phyloP scores from a whole-genome alignment of 1,284 basidiomycete species.

The Porogramme epimiltina region DNA sequence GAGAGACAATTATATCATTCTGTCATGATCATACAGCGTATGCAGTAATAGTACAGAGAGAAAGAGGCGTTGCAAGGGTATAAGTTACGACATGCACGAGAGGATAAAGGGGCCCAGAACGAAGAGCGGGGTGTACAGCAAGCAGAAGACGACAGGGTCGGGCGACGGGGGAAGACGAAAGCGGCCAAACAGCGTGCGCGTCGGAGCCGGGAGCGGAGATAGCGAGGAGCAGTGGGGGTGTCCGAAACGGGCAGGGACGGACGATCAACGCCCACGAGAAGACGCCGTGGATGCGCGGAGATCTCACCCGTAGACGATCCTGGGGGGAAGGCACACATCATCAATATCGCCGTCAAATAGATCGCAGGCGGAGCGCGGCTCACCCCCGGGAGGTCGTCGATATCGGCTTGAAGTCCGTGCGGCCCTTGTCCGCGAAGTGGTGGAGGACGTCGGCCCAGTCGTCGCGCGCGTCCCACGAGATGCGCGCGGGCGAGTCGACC shows the following conservation, averaged over 20 bases:
- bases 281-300: neutral
- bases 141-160: no score
- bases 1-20: no score
- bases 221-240: neutral
- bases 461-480: constrained; percentile 70
- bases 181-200: no score
- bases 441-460: constrained; percentile 70
- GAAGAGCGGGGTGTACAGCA: no score
- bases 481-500: constrained; percentile 71
- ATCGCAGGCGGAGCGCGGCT: constrained; percentile 33
- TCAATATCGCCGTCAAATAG: constrained; percentile 4
- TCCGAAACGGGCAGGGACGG: neutral
- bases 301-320: constrained; percentile 40
- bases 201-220: neutral
- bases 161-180: no score
- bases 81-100: no score
- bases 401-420: constrained; percentile 77
- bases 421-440: constrained; percentile 71
- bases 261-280: constrained; percentile 18
- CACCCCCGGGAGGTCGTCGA: constrained; percentile 73
- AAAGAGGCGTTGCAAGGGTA: no score
- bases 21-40: no score
- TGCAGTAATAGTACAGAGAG: no score
- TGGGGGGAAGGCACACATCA: constrained; percentile 16
- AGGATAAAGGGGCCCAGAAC: no score